A percentile compares a stretch with the other conserved stretches of the same genome.
phyloP scores from a whole-genome alignment of 768 basidiomycete genomes.

The Sporobolomyces phaffii region DNA sequence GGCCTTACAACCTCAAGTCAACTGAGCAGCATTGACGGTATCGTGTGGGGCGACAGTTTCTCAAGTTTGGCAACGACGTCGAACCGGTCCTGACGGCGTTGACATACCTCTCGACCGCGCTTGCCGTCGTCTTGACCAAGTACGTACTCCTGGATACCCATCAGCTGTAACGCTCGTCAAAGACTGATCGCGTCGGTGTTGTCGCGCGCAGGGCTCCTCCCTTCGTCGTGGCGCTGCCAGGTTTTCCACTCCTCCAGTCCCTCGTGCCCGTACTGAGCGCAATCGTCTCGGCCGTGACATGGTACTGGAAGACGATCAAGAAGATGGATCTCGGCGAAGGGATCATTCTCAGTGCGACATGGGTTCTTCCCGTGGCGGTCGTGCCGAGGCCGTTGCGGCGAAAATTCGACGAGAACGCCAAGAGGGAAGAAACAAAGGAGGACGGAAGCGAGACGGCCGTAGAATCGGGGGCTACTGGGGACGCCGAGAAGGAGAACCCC shows the following conservation, averaged over 20 bases:
- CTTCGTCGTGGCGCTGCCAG: slow-evolving; percentile 2
- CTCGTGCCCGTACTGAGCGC: slow-evolving; percentile 6
- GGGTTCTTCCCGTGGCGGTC: slow-evolving; percentile 13
- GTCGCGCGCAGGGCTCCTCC: background rate
- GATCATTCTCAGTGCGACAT: slow-evolving; percentile 14
- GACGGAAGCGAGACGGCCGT: too few relatives aligned
- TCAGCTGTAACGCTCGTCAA: too few relatives aligned
- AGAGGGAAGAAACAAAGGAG: too few relatives aligned
- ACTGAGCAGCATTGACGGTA: background rate
- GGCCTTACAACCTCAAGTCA: background rate
- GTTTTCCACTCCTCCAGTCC: slow-evolving; percentile 7
- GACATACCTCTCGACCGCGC: slow-evolving; percentile 1
- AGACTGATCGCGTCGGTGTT: background rate
- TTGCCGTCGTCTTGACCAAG: slow-evolving; percentile 9
- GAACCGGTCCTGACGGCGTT: background rate
- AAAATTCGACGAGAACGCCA: background rate
- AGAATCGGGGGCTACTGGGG: too few relatives aligned
- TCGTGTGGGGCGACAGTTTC: background rate
- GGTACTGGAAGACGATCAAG: slow-evolving; percentile 21
- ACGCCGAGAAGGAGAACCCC: too few relatives aligned
- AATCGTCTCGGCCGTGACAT: slow-evolving; percentile 10
- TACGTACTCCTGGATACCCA: background rate
- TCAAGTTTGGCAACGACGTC: slow-evolving; percentile 7
- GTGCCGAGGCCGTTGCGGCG: slow-evolving; percentile 7
- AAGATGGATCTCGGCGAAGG: slow-evolving; percentile 15